A percentile compares a stretch with the other conserved stretches of the same genome.
These are phyloP conservation scores for Ogataea pilisensis DNA, from an alignment of 805 yeast species.

Conservation along the genomic window DNA sequence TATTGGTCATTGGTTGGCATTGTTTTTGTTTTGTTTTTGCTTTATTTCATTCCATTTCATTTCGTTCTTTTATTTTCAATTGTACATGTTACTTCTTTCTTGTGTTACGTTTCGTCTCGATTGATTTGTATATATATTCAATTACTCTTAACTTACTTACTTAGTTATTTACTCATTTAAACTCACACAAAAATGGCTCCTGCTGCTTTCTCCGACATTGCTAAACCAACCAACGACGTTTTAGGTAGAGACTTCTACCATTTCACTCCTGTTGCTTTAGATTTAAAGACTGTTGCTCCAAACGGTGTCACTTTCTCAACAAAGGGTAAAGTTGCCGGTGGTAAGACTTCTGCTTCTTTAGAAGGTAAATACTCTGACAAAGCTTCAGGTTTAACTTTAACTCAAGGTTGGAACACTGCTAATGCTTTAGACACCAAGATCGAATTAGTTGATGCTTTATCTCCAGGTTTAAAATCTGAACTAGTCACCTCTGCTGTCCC, in stretches of 20 bases:
- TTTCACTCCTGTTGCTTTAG: slow-evolving; percentile 79
- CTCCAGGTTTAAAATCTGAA: slow-evolving; percentile 94
- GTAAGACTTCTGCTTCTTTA: slow-evolving; percentile 79
- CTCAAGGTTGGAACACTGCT: slow-evolving; percentile 98
- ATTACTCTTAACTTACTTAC: too few species aligned
- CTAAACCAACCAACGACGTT: slow-evolving; percentile 88
- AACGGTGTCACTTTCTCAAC: slow-evolving; percentile 94
- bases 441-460: slow-evolving; percentile 85
- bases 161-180: too few species aligned
- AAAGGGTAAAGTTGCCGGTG: slow-evolving; percentile 83
- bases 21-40: too few species aligned
- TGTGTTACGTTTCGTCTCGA: too few species aligned
- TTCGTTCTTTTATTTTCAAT: too few species aligned
- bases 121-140: too few species aligned
- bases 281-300: slow-evolving; percentile 89
- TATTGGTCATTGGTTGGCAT: too few species aligned
- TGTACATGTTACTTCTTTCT: too few species aligned
- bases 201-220: slow-evolving; percentile 89
- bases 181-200: slow-evolving; percentile 72
- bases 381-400: slow-evolving; percentile 84
- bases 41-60: too few species aligned
- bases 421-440: slow-evolving; percentile 89
- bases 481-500: slow-evolving; percentile 85
- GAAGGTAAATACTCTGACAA: slow-evolving; percentile 94
- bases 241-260: slow-evolving; percentile 92